Evolutionary conservation across 805 yeast species (phyloP), one percentile per base, ranked within the genome.

Genomic region (Saccharomycopsis vini): DNA sequence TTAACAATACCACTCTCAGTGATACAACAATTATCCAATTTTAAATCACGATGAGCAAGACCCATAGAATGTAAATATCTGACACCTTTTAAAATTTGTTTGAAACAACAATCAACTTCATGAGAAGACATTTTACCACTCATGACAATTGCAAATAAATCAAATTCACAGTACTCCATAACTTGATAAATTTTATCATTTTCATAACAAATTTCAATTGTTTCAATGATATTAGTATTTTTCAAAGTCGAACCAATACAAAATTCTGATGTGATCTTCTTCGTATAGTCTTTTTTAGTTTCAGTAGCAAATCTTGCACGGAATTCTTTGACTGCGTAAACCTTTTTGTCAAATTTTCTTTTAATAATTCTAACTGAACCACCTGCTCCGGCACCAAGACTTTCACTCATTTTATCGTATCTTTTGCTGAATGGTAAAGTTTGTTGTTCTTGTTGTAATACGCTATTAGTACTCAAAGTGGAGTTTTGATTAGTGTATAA

Each of bases 131-230:
- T 89, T 55, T 84, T 82, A 54, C 87, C 86, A 42, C 89, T 79
- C 95, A 89, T 88, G 26, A 89, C 96, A 46, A 89, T 84, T 9
- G 96, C 96, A 62, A 89, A 89, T 52, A 89, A 68, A 60, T 89
- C 97, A 59, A 74, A 88, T 53, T 89, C 95, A 61, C 95, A 88
- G 61, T 86, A 89, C 58, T 89, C 97, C 94, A 89, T 83, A 38
- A 89, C 89, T 63, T 89, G 96, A 54, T 82, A 77, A 46, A 87
- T 81, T 45, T 90, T 71, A 50, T 85, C 92, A 52, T 81, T 78
- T 56, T 89, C 97, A 62, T 86, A 87, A 37, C 89, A 81, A 42
- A 89, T 87, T 58, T 89, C 97, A 42, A 89, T 77, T 1, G 97
- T 89, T 60, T 85, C 90, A 46, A 89, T 83, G 51, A 89, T 83